These are phyloP conservation scores for Histomonas meleagridis DNA, from an alignment of 208 protist genomes.

Conservation along the genomic window DNA sequence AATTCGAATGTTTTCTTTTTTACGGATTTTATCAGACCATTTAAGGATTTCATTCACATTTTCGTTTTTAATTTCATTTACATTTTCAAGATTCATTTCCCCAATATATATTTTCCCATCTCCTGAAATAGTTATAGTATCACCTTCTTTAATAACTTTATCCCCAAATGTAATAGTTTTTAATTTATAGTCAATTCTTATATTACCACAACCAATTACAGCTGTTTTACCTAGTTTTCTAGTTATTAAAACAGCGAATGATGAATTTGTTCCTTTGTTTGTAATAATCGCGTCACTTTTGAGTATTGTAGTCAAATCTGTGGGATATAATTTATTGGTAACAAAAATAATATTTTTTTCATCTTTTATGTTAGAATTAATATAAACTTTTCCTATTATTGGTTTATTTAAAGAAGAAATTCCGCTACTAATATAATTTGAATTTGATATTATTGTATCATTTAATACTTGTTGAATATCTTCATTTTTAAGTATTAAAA, in stretches of 20 bases:
- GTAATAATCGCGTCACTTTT: background rate
- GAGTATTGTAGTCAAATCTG: background rate
- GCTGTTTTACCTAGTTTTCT: background rate
- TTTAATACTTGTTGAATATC: background rate
- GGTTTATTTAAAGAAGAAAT: too few species aligned
- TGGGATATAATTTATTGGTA: background rate
- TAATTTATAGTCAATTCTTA: background rate
- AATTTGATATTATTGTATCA: too few species aligned
- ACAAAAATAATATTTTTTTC: background rate
- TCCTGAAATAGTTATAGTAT: background rate
- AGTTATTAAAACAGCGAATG: background rate
- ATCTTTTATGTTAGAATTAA: too few species aligned
- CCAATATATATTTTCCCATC: background rate
- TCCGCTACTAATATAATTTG: too few species aligned
- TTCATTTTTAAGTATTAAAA: background rate
- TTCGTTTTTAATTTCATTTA: background rate
- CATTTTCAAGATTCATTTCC: background rate
- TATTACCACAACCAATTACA: background rate
- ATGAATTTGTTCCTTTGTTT: background rate
- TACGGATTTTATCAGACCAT: background rate
- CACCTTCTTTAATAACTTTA: background rate
- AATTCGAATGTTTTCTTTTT: background rate
- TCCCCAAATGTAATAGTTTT: background rate
- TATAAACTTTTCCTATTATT: too few species aligned
- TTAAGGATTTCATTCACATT: background rate